A percentile compares a stretch with the other conserved stretches of the same genome.
Conservation (phyloP, 768 basidiomycete species). For the Suillus americanus region DNA sequence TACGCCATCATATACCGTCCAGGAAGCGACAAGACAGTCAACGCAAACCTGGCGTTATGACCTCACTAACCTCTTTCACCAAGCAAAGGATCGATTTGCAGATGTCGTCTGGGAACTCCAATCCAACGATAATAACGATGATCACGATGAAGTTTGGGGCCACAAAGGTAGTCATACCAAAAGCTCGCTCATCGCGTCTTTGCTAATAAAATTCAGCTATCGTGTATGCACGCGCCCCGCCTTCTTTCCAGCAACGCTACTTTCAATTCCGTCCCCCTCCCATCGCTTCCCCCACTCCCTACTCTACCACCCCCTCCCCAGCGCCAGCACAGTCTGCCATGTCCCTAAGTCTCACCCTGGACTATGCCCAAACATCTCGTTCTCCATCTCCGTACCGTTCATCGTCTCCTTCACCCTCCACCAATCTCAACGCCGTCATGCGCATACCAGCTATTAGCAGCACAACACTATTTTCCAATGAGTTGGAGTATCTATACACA, state of each 20-base stretch:
- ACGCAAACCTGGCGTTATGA: conserved; percentile 80
- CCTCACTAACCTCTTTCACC: conserved; percentile 71
- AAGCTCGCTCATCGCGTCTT: conserved; percentile 4
- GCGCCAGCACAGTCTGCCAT: conserved; percentile 59
- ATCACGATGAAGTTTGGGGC: conserved; percentile 72
- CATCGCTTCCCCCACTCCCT: conserved; percentile 46
- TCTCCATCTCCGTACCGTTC: conserved; percentile 48
- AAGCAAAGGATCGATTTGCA: conserved; percentile 90
- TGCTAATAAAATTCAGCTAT: conserved; percentile 54
- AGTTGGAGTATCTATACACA: conserved; percentile 94
- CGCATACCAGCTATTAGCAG: conserved; percentile 69
- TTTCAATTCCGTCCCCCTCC: conserved; percentile 74
- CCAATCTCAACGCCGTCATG: conserved; percentile 45
- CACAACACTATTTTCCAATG: conserved; percentile 81
- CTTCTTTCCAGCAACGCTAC: conserved; percentile 86
- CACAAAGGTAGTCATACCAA: conserved; percentile 75
- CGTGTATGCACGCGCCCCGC: conserved; percentile 92
- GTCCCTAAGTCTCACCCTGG: conserved; percentile 52
- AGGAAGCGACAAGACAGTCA: conserved; percentile 64
- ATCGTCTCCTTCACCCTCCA: conserved; percentile 45
- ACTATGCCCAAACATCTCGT: conserved; percentile 39
- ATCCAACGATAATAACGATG: conserved; percentile 50
- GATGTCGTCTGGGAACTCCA: conserved; percentile 94
- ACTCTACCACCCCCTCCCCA: conserved; percentile 49
- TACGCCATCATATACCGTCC: conserved; percentile 50